Evolutionary conservation across 2,329 filamentous ascomycete species (phyloP).

Genomic region (Diaporthe sp.): DNA sequence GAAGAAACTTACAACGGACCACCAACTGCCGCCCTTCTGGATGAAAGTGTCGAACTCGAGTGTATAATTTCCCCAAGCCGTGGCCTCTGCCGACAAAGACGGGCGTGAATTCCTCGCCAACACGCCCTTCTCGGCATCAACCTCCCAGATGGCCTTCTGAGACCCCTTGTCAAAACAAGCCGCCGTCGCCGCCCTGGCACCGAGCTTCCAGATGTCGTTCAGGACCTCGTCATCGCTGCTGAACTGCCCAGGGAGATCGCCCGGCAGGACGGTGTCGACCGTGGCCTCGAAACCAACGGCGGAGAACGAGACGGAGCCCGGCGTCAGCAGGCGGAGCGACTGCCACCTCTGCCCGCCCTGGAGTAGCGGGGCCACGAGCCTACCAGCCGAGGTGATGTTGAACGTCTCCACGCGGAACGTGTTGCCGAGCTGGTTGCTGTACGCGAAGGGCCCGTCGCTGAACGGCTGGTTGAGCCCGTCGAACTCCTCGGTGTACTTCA

Average conservation of each 20-base stretch:
- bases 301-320: slow-evolving; percentile 17
- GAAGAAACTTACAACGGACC: slow-evolving; percentile 48
- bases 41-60: slow-evolving; percentile 55
- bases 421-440: slow-evolving; percentile 48
- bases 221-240: slow-evolving; percentile 20
- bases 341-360: slow-evolving; percentile 29
- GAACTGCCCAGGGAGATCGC: slow-evolving; percentile 7
- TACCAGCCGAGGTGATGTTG: slow-evolving; percentile 49
- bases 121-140: slow-evolving; percentile 36
- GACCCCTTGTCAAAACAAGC: slow-evolving; percentile 19
- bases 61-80: slow-evolving; percentile 52
- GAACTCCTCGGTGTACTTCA: slow-evolving; percentile 53
- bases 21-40: slow-evolving; percentile 54
- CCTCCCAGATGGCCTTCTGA: slow-evolving; percentile 28
- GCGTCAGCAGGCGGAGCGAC: slow-evolving; percentile 30
- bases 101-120: slow-evolving; percentile 51
- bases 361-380: slow-evolving; percentile 12
- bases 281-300: slow-evolving; percentile 1
- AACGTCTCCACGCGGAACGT: slow-evolving; percentile 56
- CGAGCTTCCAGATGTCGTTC: slow-evolving; percentile 24
- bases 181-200: slow-evolving; percentile 17
- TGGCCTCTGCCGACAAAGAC: slow-evolving; percentile 46
- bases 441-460: slow-evolving; percentile 50
- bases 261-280: not conserved
- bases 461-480: slow-evolving; percentile 46